Evolutionary conservation across 2,329 filamentous ascomycete species (phyloP).

Genomic region (Colletotrichum nymphaeae): DNA sequence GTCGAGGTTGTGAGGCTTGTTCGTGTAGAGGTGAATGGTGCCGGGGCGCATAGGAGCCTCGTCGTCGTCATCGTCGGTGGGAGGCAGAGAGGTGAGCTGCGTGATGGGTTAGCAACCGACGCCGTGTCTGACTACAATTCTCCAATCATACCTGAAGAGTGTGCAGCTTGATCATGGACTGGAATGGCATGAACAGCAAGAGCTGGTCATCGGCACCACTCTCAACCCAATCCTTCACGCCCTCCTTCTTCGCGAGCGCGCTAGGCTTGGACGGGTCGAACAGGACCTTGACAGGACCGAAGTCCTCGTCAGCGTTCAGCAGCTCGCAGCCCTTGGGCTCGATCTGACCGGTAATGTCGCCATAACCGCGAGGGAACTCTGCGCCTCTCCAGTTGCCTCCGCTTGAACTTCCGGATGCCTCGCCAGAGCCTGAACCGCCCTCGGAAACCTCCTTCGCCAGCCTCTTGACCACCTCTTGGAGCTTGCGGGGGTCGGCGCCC

Average conservation of each 20-base stretch:
- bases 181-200: slow-evolving; percentile 92
- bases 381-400: slow-evolving; percentile 77
- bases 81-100: slow-evolving; percentile 86
- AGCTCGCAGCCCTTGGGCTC: slow-evolving; percentile 86
- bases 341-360: slow-evolving; percentile 84
- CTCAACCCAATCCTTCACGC: slow-evolving; percentile 85
- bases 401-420: slow-evolving; percentile 55
- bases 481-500: slow-evolving; percentile 78
- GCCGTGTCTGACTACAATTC: too few species aligned
- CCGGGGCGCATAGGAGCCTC: slow-evolving; percentile 84
- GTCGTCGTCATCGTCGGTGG: slow-evolving; percentile 71
- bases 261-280: slow-evolving; percentile 78
- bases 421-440: slow-evolving; percentile 47
- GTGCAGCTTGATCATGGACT: slow-evolving; percentile 88
- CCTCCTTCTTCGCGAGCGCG: slow-evolving; percentile 67
- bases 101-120: slow-evolving; percentile 40
- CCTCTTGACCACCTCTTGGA: slow-evolving; percentile 78
- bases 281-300: slow-evolving; percentile 77
- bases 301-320: slow-evolving; percentile 84
- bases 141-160: slow-evolving; percentile 70
- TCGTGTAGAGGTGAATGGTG: slow-evolving; percentile 87
- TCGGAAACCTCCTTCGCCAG: slow-evolving; percentile 74
- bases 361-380: slow-evolving; percentile 81
- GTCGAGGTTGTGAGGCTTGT: slow-evolving; percentile 88
- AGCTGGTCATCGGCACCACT: slow-evolving; percentile 98